These are phyloP conservation scores for Zizania latifolia DNA, from an alignment of 176 grass and related monocot genomes.

Conservation along the genomic window DNA sequence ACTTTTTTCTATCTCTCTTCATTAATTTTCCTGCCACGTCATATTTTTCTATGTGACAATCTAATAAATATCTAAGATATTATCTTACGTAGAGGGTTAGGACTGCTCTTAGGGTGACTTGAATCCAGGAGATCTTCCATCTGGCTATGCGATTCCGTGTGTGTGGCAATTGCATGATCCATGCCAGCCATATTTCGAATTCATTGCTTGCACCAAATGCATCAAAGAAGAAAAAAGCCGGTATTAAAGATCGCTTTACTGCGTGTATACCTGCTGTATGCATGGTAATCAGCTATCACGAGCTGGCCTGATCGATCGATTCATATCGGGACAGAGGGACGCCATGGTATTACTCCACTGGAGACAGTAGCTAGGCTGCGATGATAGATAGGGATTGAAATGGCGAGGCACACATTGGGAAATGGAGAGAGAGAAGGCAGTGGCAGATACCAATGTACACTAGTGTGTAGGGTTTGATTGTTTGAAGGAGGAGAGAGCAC, in stretches of 20 bases:
- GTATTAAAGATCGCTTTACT: neutral
- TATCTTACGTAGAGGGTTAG: too few relatives aligned
- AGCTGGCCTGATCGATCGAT: neutral
- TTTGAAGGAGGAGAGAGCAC: neutral
- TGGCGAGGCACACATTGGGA: conserved; percentile 39
- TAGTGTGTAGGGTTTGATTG: too few relatives aligned
- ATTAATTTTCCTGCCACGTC: too few relatives aligned
- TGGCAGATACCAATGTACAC: neutral
- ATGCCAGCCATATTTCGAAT: too few relatives aligned
- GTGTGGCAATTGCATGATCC: neutral
- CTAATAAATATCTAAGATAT: too few relatives aligned
- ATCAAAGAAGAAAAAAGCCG: too few relatives aligned
- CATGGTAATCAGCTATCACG: conserved; percentile 31
- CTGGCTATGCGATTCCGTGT: conserved; percentile 7
- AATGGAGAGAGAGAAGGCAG: neutral
- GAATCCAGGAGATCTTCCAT: conserved; percentile 30
- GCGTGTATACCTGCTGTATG: neutral
- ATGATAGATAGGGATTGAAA: conserved; percentile 42
- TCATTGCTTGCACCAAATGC: too few relatives aligned
- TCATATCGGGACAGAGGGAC: neutral
- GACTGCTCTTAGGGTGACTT: conserved; percentile 2
- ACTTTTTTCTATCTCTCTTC: too few relatives aligned
- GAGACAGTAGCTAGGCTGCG: conserved; percentile 6
- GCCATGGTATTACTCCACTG: neutral
- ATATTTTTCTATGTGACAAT: too few relatives aligned